Evolutionary conservation across 768 basidiomycete genomes (phyloP).

Genomic region (Termitomyces sp.): DNA sequence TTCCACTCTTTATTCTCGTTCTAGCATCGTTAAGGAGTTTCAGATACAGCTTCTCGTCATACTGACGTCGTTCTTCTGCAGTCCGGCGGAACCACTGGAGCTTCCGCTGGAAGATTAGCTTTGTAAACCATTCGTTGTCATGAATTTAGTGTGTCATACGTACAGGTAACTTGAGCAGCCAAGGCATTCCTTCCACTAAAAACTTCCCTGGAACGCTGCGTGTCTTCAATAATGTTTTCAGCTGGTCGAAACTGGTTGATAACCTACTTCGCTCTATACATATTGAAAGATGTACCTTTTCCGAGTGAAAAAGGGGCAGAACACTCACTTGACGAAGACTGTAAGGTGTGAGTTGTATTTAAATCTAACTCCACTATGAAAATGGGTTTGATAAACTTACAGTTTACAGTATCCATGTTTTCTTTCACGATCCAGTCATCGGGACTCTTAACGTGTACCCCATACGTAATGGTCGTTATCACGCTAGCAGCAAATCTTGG

Average conservation of each 20-base stretch:
- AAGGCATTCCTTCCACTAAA: constrained; percentile 44
- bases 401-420: constrained; percentile 39
- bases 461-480: constrained; percentile 40
- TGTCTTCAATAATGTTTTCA: not conserved
- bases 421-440: constrained; percentile 46
- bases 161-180: constrained; percentile 42
- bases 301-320: not conserved
- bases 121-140: too few species aligned
- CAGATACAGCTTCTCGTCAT: constrained; percentile 36
- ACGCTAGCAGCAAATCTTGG: constrained; percentile 41
- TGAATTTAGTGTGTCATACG: not conserved
- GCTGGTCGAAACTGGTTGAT: not conserved
- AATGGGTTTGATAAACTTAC: constrained; percentile 21
- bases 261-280: not conserved
- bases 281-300: not conserved
- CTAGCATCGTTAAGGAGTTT: constrained; percentile 40
- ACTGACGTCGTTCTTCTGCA: constrained; percentile 31
- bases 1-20: constrained; percentile 33
- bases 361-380: not conserved
- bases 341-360: not conserved
- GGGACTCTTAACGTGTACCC: constrained; percentile 36
- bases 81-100: constrained; percentile 43
- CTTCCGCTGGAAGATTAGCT: constrained; percentile 19
- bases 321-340: constrained; percentile 5
- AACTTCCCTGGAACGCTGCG: constrained; percentile 45